Base-by-base conservation (phyloP, 345 rosid genomes). In the Linum lewisii region DNA sequence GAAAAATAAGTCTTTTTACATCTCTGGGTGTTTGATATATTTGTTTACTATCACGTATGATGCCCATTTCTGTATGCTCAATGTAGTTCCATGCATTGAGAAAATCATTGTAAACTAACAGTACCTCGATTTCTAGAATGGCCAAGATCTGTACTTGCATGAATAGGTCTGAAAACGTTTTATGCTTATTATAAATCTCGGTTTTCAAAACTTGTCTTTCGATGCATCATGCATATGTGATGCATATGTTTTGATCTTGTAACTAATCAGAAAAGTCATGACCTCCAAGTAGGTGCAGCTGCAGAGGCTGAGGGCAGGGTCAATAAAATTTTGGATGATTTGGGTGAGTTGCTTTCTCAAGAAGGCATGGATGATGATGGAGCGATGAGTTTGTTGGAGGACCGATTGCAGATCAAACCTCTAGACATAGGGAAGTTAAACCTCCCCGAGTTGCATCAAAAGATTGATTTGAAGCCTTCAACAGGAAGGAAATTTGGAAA, bases 341-440 rank as follows among this genome's bases (percentile, higher is more conserved):
- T 87, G 67, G 82, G 72, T 64, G 77, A 78, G 56, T 63, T 89
- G 73, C 84, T 89, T 63, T 60, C 84, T 34, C 29, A 44, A 60
- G 69, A 75, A 72, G 84, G 79, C 49, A 81, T 82, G 26, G 88
- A 76, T 63, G 86, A 82, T 62, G 92, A 80, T 68, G 82, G 74
- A 24, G 78, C 82, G 4, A 32, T 79, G 57, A 74, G 42, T 66
- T 77, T 85, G 63, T 69, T 89, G 57, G 78, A 76, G 65, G 82
- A 82, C 58, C 70, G 23, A 23, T 77, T 93, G 79, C 81, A 82
- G 71, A 75, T 89, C 58, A 79, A 82, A 72, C 73, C 90, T 59
- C 59, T 78, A 71, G 64, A 65, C 61, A 32, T 77, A 21, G 74
- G 78, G 62, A 72, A 75, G 45, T 54, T 89, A 57, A 37, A 72